Evolutionary conservation across 345 rosid species (phyloP).

Genomic region (Populus alba): DNA sequence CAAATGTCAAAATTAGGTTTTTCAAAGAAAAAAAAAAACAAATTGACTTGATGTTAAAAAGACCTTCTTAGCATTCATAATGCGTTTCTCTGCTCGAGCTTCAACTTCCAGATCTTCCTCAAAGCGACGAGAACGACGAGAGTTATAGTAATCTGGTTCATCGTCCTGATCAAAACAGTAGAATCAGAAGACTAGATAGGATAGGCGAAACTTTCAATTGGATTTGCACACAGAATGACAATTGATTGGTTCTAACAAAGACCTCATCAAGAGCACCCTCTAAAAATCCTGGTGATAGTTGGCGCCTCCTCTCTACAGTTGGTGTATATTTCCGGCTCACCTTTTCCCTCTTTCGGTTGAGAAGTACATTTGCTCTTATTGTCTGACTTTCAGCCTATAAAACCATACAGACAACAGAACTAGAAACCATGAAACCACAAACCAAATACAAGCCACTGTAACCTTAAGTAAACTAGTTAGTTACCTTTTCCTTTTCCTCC

Average conservation of each 20-base stretch:
- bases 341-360: slow-evolving; percentile 88
- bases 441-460: neutral
- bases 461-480: slow-evolving; percentile 11
- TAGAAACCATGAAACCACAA: neutral
- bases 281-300: slow-evolving; percentile 88
- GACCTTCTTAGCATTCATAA: slow-evolving; percentile 95
- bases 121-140: slow-evolving; percentile 67
- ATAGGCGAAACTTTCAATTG: neutral
- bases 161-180: slow-evolving; percentile 53
- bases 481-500: slow-evolving; percentile 95
- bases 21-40: neutral
- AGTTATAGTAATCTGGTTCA: slow-evolving; percentile 72
- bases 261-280: slow-evolving; percentile 99
- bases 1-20: slow-evolving; percentile 1
- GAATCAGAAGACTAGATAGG: neutral
- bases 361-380: slow-evolving; percentile 80
- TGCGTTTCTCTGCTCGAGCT: slow-evolving; percentile 84
- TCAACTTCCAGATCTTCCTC: slow-evolving; percentile 94
- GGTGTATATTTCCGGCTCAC: slow-evolving; percentile 77
- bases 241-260: neutral
- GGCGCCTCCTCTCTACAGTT: slow-evolving; percentile 62
- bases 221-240: neutral
- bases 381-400: slow-evolving; percentile 87
- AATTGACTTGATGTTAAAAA: neutral
- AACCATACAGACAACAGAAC: slow-evolving; percentile 15